phyloP scores from a whole-genome alignment of 176 grass and related monocot species.

The Aegilops tauschii region DNA sequence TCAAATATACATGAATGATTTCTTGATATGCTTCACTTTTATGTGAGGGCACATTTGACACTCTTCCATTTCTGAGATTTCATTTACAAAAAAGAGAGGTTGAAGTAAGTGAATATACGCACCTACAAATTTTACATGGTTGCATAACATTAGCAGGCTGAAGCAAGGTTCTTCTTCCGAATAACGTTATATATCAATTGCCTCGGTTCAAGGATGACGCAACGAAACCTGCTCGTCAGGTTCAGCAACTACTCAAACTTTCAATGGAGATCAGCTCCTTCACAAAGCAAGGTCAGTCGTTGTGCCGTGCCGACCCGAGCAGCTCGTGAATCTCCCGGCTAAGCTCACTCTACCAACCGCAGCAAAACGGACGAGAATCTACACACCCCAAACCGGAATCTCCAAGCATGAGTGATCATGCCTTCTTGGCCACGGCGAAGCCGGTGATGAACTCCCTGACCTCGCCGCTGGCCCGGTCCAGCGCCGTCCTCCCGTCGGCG shows the following conservation, averaged over 20 bases:
- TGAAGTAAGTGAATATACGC: neutral
- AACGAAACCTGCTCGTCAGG: neutral
- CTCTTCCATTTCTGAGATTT: too few relatives aligned
- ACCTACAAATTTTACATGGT: neutral
- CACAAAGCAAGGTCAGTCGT: neutral
- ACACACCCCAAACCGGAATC: neutral
- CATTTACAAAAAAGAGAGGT: too few relatives aligned
- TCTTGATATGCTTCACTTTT: too few relatives aligned
- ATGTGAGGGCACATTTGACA: neutral
- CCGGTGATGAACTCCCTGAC: constrained; percentile 70
- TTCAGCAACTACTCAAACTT: neutral
- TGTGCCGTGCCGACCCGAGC: neutral
- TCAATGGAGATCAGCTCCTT: neutral
- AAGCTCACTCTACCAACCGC: neutral
- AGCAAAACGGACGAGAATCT: neutral
- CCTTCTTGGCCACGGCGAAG: constrained; percentile 41
- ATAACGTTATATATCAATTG: neutral
- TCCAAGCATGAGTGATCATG: constrained; percentile 4
- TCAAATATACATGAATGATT: neutral
- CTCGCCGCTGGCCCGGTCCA: constrained; percentile 68
- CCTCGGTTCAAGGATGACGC: neutral
- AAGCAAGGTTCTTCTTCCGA: neutral
- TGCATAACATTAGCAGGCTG: neutral
- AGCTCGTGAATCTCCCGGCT: constrained; percentile 1
- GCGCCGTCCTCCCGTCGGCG: constrained; percentile 71